Conservation (phyloP, 2,329 filamentous ascomycete genomes). For the Akanthomyces muscarius region DNA sequence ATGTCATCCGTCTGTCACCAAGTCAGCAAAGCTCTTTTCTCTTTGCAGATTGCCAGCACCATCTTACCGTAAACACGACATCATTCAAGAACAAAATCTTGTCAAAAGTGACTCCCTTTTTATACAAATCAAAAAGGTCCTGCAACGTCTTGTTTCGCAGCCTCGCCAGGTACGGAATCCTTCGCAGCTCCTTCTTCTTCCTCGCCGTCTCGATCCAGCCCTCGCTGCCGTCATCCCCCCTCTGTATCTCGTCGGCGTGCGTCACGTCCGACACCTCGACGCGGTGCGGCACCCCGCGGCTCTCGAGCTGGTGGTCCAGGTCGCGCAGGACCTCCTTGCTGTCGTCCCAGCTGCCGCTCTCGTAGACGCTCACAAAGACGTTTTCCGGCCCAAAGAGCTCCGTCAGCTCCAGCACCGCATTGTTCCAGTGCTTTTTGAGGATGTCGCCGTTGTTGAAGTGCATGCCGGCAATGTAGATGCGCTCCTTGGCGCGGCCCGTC, state of each 20-base stretch:
- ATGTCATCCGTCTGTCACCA: constrained; percentile 48
- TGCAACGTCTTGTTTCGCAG: constrained; percentile 61
- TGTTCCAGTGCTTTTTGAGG: constrained; percentile 59
- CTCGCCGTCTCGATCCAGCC: constrained; percentile 63
- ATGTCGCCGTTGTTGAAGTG: constrained; percentile 64
- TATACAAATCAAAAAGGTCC: constrained; percentile 50
- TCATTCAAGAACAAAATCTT: constrained; percentile 61
- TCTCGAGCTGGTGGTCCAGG: constrained; percentile 51
- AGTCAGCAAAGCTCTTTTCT: constrained; percentile 2
- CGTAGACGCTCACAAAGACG: constrained; percentile 63
- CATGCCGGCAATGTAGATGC: constrained; percentile 64
- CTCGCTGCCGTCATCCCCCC: constrained; percentile 37
- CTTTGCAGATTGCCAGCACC: background rate
- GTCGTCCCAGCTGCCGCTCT: constrained; percentile 66
- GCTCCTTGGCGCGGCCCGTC: constrained; percentile 29
- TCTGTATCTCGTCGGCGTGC: constrained; percentile 52
- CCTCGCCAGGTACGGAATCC: constrained; percentile 65
- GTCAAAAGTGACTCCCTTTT: constrained; percentile 50
- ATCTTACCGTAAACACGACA: constrained; percentile 54
- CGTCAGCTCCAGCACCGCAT: constrained; percentile 54
- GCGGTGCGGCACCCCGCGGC: constrained; percentile 48
- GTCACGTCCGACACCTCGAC: constrained; percentile 57
- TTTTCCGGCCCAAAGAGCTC: constrained; percentile 57
- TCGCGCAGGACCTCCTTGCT: constrained; percentile 58
- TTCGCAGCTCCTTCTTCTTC: constrained; percentile 52